Percentiles rank a stretch among this genome's conserved stretches.
These are phyloP conservation scores for Melastoma candidum DNA, from an alignment of 441 rosid genomes.

Conservation along the genomic window DNA sequence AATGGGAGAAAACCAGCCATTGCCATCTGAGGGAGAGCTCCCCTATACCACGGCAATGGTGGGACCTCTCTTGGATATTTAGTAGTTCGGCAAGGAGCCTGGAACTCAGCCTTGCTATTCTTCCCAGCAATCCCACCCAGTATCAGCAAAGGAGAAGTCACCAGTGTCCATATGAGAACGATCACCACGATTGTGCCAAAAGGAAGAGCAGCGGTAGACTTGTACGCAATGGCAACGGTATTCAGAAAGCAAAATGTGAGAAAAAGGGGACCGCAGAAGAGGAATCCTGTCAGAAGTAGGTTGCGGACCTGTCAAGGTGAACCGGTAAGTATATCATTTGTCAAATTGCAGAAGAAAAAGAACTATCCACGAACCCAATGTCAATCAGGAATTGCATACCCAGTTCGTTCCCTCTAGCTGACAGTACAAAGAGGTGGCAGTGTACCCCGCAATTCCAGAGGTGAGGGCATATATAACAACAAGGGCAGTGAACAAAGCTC, in stretches of 20 bases:
- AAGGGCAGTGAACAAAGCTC: conserved; percentile 22
- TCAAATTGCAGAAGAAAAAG: neutral
- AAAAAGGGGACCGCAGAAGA: conserved; percentile 32
- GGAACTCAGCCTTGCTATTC: conserved; percentile 34
- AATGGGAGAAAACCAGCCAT: conserved; percentile 41
- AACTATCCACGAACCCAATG: neutral
- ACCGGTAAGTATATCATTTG: neutral
- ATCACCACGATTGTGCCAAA: conserved; percentile 34
- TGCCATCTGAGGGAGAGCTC: conserved; percentile 34
- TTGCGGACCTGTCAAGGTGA: conserved; percentile 29
- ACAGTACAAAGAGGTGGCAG: conserved; percentile 25
- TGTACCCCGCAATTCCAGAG: conserved; percentile 24
- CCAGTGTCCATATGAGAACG: conserved; percentile 38
- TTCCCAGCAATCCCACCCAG: conserved; percentile 37
- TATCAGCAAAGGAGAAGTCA: conserved; percentile 33
- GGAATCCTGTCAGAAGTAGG: conserved; percentile 29
- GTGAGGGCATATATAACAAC: conserved; percentile 20
- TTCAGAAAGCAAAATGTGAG: conserved; percentile 31
- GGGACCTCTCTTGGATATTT: conserved; percentile 39
- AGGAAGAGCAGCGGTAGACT: conserved; percentile 35
- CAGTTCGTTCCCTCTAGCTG: conserved; percentile 34
- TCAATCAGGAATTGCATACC: conserved; percentile 12
- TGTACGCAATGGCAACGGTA: conserved; percentile 32
- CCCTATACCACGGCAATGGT: conserved; percentile 30
- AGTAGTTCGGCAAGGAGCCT: conserved; percentile 34